Base-by-base conservation (phyloP, 768 basidiomycete species). In the Harrya chromipes region DNA sequence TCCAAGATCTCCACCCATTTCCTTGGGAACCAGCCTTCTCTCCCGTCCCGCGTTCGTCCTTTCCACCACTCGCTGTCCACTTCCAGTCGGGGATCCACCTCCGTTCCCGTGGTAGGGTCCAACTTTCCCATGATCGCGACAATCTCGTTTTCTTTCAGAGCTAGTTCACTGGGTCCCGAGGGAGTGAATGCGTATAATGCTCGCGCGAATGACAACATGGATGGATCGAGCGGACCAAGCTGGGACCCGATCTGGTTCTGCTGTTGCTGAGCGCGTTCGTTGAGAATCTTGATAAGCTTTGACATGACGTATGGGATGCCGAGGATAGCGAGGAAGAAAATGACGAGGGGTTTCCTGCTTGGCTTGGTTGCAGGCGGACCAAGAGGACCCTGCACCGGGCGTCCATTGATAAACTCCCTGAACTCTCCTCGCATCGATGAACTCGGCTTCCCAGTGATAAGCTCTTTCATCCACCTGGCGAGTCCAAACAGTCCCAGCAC, bases 241-340 rank as follows among this genome's bases (percentile, higher is more conserved):
- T 58, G 57, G 31, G 60, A 61, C 36, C 61, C 62, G 26, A 67
- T 59, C 38, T 66, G 74, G 57, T 55, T 70, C 54, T 66, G 69
- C 24, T 78, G 74, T 6, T 71, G 73, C 33, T 73, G 74, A 9
- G 80, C 81, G 19, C 87, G 83, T 53, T 79, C 80, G 43, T 82
- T 77, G 39, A 97, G 79, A 16, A 91, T 70, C 50, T 79, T 82
- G 61, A 98, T 84, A 54, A 99, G 83, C 58, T 85, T 87, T 47
- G 89, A 80, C 92, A 99, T 97, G 46, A 87, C 84, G 58, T 87
- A 97, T 0, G 95, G 97, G 41, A 99, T 70, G 46, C 97, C 97
- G 61, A 98, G 77, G 49, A 97, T 83, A 23, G 94, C 92, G 50
- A 97, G 81, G 57, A 99, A 79, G 79, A 99, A 98, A 54, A 97